These are phyloP conservation scores for Trichoderma endophyticum DNA, from an alignment of 2,329 filamentous ascomycete species.

Conservation along the genomic window DNA sequence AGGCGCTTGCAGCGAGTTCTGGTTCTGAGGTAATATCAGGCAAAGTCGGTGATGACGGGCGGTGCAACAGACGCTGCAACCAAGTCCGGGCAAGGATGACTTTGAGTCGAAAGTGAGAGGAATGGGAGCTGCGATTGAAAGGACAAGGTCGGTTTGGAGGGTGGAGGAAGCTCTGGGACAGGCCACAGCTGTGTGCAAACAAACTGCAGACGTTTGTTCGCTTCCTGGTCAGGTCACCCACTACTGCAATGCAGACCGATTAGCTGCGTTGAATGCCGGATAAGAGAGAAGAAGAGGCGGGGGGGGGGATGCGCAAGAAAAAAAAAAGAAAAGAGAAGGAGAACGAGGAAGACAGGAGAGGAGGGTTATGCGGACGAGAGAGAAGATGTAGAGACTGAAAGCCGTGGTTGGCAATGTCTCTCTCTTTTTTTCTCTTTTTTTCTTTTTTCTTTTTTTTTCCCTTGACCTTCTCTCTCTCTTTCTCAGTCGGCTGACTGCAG, in stretches of 20 bases:
- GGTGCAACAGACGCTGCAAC: conserved; percentile 13
- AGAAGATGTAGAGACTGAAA: conserved; percentile 1
- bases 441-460: not conserved
- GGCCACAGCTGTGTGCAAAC: conserved; percentile 23
- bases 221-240: conserved; percentile 25
- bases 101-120: conserved; percentile 13
- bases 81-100: not conserved
- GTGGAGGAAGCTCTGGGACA: conserved; percentile 16
- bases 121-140: conserved; percentile 8
- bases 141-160: conserved; percentile 4
- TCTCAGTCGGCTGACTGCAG: conserved; percentile 10
- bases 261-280: conserved; percentile 31
- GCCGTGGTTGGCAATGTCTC: conserved; percentile 6
- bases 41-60: conserved; percentile 9
- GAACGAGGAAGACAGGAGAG: not conserved
- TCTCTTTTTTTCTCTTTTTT: conserved; percentile 7
- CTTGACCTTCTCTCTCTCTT: not conserved
- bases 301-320: not conserved
- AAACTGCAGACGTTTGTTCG: conserved; percentile 23
- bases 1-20: not conserved
- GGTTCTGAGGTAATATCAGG: conserved; percentile 8
- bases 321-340: not conserved
- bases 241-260: conserved; percentile 34
- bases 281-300: conserved; percentile 13
- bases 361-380: not conserved